Evolutionary conservation across 805 yeast species (phyloP).

Genomic region (Saccharomyces cerevisiae): DNA sequence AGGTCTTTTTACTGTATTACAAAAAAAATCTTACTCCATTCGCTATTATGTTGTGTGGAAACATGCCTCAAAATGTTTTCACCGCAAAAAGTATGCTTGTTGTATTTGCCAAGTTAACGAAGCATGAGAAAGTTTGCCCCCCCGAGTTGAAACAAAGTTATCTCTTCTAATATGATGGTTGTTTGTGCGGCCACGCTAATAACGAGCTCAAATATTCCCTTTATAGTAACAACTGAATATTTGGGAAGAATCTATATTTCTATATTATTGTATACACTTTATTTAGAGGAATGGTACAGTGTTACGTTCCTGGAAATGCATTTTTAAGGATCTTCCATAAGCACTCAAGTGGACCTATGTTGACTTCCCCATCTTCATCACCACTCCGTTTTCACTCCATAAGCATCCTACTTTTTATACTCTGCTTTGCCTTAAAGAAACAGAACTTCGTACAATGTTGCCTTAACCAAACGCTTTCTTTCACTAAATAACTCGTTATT

Average conservation of each 20-base stretch:
- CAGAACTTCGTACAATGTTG: not conserved
- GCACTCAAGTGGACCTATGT: not conserved
- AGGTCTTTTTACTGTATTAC: constrained; percentile 2
- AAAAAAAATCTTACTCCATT: constrained; percentile 3
- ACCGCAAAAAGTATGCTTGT: constrained; percentile 3
- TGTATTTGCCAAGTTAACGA: constrained; percentile 3
- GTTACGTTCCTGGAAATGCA: not conserved
- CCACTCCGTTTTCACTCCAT: not conserved
- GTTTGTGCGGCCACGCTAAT: constrained; percentile 6
- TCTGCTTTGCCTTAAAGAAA: too few species aligned
- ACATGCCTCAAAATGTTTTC: constrained; percentile 5
- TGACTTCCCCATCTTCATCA: not conserved
- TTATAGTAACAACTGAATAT: not conserved
- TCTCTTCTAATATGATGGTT: constrained; percentile 4
- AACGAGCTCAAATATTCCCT: constrained; percentile 1
- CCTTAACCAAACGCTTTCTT: too few species aligned
- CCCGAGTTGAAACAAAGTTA: constrained; percentile 1
- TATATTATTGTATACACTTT: too few species aligned
- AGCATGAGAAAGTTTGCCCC: constrained; percentile 1
- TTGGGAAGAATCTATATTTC: not conserved
- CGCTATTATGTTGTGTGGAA: constrained; percentile 6
- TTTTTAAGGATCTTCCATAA: too few species aligned
- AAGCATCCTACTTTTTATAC: too few species aligned
- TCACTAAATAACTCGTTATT: too few species aligned
- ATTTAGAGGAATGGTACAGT: not conserved